phyloP scores from a whole-genome alignment of 306 rosid species.

The Malus sylvestris region DNA sequence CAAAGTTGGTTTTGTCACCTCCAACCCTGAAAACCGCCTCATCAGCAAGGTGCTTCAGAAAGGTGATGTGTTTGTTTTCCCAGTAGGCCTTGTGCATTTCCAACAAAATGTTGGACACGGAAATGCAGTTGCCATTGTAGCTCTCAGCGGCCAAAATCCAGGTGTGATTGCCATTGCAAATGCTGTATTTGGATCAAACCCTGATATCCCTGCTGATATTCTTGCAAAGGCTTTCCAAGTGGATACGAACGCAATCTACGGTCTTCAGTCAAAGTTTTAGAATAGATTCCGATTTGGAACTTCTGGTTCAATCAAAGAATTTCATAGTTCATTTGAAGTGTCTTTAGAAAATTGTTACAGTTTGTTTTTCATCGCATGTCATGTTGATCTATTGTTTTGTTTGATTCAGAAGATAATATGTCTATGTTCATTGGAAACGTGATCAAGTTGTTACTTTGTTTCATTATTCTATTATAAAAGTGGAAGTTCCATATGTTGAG shows the following conservation, averaged over 20 bases:
- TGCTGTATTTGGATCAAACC: conserved; percentile 25
- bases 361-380: background rate
- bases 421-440: background rate
- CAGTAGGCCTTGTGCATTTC: conserved; percentile 28
- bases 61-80: conserved; percentile 37
- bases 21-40: conserved; percentile 26
- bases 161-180: conserved; percentile 31
- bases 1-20: conserved; percentile 31
- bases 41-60: conserved; percentile 13
- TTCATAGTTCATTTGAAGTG: background rate
- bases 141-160: conserved; percentile 37
- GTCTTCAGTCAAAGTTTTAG: conserved; percentile 26
- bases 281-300: conserved; percentile 2
- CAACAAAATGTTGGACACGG: conserved; percentile 15
- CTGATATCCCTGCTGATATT: conserved; percentile 24
- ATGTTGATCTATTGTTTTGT: background rate
- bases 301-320: too few species aligned
- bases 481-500: background rate
- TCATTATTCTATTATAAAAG: background rate
- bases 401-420: background rate
- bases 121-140: conserved; percentile 23
- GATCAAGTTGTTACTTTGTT: background rate
- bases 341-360: background rate
- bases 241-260: conserved; percentile 3
- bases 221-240: conserved; percentile 33